Evolutionary conservation across 148 eudicot genomes (phyloP).

Genomic region (Selenicereus undatus): DNA sequence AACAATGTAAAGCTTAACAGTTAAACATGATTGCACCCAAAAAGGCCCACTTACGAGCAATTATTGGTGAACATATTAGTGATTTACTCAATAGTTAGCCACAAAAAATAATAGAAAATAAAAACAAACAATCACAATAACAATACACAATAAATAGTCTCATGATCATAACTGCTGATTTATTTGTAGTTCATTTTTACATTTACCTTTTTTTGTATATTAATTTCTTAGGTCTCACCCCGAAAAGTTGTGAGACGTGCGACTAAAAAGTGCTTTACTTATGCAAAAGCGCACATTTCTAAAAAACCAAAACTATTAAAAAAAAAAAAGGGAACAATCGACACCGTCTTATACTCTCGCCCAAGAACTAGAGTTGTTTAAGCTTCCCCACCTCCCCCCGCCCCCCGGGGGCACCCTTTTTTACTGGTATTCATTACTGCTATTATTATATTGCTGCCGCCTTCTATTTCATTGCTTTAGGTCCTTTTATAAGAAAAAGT

Average conservation of each 20-base stretch:
- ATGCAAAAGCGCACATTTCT: not conserved
- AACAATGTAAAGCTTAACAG: constrained; percentile 13
- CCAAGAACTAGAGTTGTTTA: no score
- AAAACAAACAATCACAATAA: not conserved
- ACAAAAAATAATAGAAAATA: not conserved
- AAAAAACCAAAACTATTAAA: no score
- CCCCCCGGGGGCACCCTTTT: no score
- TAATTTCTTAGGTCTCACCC: not conserved
- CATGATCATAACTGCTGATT: not conserved
- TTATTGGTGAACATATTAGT: constrained; percentile 11
- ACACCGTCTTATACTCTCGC: no score
- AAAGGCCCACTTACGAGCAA: constrained; percentile 19
- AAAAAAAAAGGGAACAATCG: no score
- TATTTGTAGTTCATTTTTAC: not conserved
- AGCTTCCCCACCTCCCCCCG: no score
- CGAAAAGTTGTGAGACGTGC: not conserved
- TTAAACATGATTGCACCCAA: constrained; percentile 23
- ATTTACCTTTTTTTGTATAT: not conserved
- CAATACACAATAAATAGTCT: not conserved
- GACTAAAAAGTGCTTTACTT: not conserved
- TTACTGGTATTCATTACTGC: no score
- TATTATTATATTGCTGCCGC: not conserved
- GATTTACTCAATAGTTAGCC: not conserved
- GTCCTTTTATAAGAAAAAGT: not conserved
- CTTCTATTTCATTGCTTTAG: not conserved